Base-by-base conservation (phyloP, 768 basidiomycete species). In the Pholiota microspora region DNA sequence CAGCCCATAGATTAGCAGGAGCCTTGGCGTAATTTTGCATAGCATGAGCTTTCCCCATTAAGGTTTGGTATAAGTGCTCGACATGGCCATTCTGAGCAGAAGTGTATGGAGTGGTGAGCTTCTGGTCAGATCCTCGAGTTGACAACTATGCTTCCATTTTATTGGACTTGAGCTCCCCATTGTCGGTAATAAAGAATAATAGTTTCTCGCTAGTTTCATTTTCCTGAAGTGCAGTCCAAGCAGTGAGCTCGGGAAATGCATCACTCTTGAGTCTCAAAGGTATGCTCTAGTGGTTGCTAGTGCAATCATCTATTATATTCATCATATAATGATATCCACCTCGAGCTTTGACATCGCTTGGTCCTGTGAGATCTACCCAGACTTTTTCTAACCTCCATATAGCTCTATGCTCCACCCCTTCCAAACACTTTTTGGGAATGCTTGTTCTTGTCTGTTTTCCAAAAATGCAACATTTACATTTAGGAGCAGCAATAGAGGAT, bases 11-110 rank as follows among this genome's bases (percentile, higher is more conserved):
- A 42, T 65, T 62, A 12, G 59, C 45, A 0, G 71, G 73, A 2
- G 59, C 50, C 0, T 61, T 55, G 12, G 61, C 57, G 12, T 63
- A 64, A 18, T 66, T 52, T 0, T 58, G 59, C 70, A 74, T 73
- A 0, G 71, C 56, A 0, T 59, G 54, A 2, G 63, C 66, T 35
- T 69, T 65, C 10, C 59, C 62, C 50, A 74, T 60, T 4, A 74
- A 52, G 0, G 72, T 76, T 7, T 62, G 59, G 49, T 78, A 73
- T 32, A 70, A 49, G 0, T 69, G 63, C 49, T 77, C 72, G 2
- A 72, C 72, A 7, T 58, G 54, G 3, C 76, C 71, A 52, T 69
- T 76, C 10, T 69, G 59, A 8, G 65, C 64, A n/a, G 71, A 74
- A 7, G 71, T 74, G 57, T 76, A 63, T 0, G 71, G 64, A 0